phyloP scores from a whole-genome alignment of 2,329 filamentous ascomycete species.

The Lachnellula cervina region DNA sequence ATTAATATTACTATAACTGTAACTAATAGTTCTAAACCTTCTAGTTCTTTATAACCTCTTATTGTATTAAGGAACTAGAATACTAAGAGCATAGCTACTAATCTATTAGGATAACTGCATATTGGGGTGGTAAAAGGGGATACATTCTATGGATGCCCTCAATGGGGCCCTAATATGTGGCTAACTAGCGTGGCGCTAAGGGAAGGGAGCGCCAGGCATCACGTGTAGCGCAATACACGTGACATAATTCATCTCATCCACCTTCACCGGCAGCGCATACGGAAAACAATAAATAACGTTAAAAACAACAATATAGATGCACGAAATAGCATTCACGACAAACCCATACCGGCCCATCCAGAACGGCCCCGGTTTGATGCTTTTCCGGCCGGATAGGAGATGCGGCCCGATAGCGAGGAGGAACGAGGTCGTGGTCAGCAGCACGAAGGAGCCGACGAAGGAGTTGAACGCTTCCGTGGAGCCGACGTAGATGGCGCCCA shows the following conservation, averaged over 20 bases:
- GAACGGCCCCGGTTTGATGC: slow-evolving; percentile 53
- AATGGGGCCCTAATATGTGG: too few species aligned
- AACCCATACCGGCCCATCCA: slow-evolving; percentile 48
- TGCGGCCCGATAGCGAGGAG: slow-evolving; percentile 56
- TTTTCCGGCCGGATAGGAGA: slow-evolving; percentile 36
- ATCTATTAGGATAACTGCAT: too few species aligned
- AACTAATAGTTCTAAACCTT: too few species aligned
- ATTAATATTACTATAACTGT: too few species aligned
- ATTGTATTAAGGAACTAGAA: too few species aligned
- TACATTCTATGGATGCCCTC: too few species aligned
- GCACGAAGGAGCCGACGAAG: slow-evolving; percentile 56
- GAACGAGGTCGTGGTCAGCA: slow-evolving; percentile 53
- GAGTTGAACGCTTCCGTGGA: slow-evolving; percentile 62
- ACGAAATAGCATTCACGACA: slow-evolving; percentile 45
- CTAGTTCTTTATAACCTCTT: too few species aligned
- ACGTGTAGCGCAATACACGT: too few species aligned
- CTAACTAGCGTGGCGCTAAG: too few species aligned
- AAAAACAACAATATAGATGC: slow-evolving; percentile 55
- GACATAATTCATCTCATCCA: slow-evolving; percentile 51
- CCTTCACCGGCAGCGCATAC: slow-evolving; percentile 40
- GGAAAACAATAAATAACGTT: slow-evolving; percentile 62
- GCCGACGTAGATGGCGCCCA: slow-evolving; percentile 51
- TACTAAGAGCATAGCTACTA: too few species aligned
- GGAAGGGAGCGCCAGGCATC: too few species aligned
- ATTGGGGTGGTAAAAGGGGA: too few species aligned